Conservation (phyloP, 495 filamentous ascomycete species). For the Xylaria venustula region DNA sequence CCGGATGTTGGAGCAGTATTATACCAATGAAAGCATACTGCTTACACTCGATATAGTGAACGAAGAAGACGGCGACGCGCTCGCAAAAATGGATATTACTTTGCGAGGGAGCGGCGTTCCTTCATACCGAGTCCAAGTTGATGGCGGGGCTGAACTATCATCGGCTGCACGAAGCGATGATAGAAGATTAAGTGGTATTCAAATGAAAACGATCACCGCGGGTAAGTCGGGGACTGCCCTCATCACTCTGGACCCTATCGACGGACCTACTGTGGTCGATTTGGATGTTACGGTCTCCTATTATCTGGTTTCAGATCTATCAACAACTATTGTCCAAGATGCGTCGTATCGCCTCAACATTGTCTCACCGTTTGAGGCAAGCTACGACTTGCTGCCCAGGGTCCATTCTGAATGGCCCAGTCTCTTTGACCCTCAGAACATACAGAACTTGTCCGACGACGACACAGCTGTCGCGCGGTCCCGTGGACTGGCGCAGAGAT, state of each 20-base stretch:
- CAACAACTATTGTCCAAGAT: conserved; percentile 78
- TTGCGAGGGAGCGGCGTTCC: conserved; percentile 63
- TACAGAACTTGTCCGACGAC: conserved; percentile 27
- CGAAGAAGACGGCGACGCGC: conserved; percentile 76
- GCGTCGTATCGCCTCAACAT: conserved; percentile 65
- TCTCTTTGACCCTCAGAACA: conserved; percentile 62
- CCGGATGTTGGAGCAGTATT: conserved; percentile 67
- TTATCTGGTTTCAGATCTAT: conserved; percentile 72
- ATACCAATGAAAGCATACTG: conserved; percentile 71
- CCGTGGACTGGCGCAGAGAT: conserved; percentile 73
- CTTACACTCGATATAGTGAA: conserved; percentile 73
- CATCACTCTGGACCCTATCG: conserved; percentile 50
- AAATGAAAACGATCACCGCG: conserved; percentile 49
- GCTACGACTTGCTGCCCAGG: conserved; percentile 77
- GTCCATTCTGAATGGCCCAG: conserved; percentile 83
- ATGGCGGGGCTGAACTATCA: conserved; percentile 30
- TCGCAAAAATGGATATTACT: conserved; percentile 64
- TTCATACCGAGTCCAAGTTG: conserved; percentile 40
- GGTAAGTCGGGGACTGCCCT: conserved; percentile 36
- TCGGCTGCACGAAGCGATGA: conserved; percentile 1
- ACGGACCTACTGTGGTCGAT: conserved; percentile 60
- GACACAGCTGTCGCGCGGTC: conserved; percentile 16
- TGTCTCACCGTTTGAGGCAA: conserved; percentile 81
- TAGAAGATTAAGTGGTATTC: conserved; percentile 30
- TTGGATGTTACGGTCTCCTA: conserved; percentile 74